Base-by-base conservation (phyloP, 2,329 filamentous ascomycete genomes). In the Zelopaecilomyces penicillatus region DNA sequence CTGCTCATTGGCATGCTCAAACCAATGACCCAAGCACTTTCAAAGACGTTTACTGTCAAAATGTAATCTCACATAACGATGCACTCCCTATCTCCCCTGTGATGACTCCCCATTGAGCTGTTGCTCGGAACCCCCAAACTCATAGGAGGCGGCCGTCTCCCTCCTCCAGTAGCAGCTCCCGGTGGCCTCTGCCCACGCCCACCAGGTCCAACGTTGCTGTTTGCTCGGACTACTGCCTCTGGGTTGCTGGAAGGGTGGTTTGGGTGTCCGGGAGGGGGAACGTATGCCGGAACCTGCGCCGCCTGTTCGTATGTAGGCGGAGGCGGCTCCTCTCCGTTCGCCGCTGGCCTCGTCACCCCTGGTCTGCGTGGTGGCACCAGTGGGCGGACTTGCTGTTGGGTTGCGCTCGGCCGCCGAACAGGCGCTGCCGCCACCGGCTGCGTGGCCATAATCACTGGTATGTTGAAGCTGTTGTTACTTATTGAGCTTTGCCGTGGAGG, bases 221-320 rank as follows among this genome's bases (percentile, higher is more conserved):
- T 46, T 5, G 44, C 31, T 39, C 44, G 40, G 3, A 41, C 39
- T 9, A 47, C 42, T 8, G 47, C 42, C 9, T 29, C 38, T 30
- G 46, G 39, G 34, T 57, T 65, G 50, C 70, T 74, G 4, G 57
- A 57, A 6, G 69, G 65, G 50, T 77, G 73, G 35, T 60, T 71
- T 0, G 73, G 74, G 41, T 78, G 70, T 12, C 74, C 75, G 4
- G 65, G 56, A 0, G 74, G 74, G 26, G 76, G 76, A 7, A 70
- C 62, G 49, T 78, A 80, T 3, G 72, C 68, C 6, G 65, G 61
- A 42, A 71, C 66, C 44, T 71, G 70, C 12, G 74, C 68, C 4
- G 76, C 74, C 57, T 79, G 73, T 58, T 79, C 76, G 52, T 80
- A 80, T 8, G 73, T 72, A 2, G 76, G 76, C 34, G 76, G 76